Evolutionary conservation across 1,139 yeast genomes (phyloP).

Genomic region (Nadsonia starkeyi-henricii): DNA sequence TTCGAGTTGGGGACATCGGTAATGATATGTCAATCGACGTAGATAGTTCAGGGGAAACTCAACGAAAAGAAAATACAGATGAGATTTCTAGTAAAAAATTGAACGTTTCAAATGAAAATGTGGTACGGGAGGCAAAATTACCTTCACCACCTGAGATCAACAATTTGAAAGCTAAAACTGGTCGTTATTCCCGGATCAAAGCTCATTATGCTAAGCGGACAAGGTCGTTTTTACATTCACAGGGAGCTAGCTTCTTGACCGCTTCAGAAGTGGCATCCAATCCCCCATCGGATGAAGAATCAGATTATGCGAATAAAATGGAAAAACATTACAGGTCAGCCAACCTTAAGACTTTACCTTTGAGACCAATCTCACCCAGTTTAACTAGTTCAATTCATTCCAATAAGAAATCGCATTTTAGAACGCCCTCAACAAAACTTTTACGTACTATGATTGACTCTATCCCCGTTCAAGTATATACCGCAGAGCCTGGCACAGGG

Average conservation of each 20-base stretch:
- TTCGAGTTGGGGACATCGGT: background rate
- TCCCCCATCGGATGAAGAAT: background rate
- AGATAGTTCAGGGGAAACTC: background rate
- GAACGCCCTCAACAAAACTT: conserved; percentile 16
- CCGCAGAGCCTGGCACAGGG: conserved; percentile 22
- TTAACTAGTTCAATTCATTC: background rate
- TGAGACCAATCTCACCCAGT: background rate
- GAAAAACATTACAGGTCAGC: background rate
- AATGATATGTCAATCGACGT: too few relatives aligned
- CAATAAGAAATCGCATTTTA: conserved; percentile 7
- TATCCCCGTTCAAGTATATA: conserved; percentile 24
- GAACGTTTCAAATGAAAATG: too few relatives aligned
- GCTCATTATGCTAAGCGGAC: background rate
- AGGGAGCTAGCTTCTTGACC: conserved; percentile 13
- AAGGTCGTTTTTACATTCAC: conserved; percentile 10
- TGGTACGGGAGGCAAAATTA: too few relatives aligned
- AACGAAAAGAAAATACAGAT: too few relatives aligned
- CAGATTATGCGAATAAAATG: background rate
- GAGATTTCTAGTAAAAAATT: too few relatives aligned
- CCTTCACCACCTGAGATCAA: too few relatives aligned
- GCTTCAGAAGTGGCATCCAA: conserved; percentile 10
- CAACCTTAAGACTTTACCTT: too few relatives aligned
- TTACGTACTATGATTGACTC: conserved; percentile 23
- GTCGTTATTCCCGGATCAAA: background rate
- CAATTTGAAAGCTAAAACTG: background rate